A percentile compares a stretch with the other conserved stretches of the same genome.
Conservation (phyloP, 2,329 filamentous ascomycete genomes). For the Neofusicoccum parvum region DNA sequence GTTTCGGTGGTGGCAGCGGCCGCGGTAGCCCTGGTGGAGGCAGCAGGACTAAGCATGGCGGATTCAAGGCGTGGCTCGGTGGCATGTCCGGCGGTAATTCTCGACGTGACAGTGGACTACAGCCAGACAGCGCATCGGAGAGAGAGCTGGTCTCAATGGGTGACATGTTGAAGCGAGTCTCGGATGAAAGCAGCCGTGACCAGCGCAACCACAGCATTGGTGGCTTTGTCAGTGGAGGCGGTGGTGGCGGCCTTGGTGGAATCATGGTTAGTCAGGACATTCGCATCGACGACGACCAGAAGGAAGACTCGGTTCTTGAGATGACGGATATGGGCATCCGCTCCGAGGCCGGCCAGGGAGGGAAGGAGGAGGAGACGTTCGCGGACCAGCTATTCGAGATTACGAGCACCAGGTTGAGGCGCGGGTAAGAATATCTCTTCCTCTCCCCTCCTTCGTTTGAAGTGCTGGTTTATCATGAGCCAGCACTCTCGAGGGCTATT, state of each 20-base stretch:
- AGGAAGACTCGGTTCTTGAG: conserved; percentile 29
- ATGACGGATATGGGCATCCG: conserved; percentile 36
- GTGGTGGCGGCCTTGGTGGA: conserved; percentile 34
- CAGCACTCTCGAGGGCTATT: no score
- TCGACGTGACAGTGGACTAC: conserved; percentile 24
- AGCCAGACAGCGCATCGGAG: conserved; percentile 27
- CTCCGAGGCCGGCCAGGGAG: conserved; percentile 36
- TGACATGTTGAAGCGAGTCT: conserved; percentile 16
- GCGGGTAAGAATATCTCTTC: neutral
- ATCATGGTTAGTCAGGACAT: conserved; percentile 44
- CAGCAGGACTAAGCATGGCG: neutral
- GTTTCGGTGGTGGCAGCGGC: neutral
- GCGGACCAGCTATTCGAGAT: conserved; percentile 40
- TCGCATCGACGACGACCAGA: conserved; percentile 28
- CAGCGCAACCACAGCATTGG: neutral
- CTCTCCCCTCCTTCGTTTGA: neutral
- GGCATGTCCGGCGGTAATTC: neutral
- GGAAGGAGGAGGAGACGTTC: conserved; percentile 44
- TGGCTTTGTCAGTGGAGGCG: neutral
- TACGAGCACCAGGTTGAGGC: conserved; percentile 31
- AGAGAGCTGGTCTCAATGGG: conserved; percentile 24
- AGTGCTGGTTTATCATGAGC: no score
- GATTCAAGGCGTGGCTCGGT: conserved; percentile 9
- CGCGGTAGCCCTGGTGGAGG: neutral
- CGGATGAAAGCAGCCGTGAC: neutral